Evolutionary conservation across 208 protist species (phyloP).

Genomic region (Trypanosoma conorhini): DNA sequence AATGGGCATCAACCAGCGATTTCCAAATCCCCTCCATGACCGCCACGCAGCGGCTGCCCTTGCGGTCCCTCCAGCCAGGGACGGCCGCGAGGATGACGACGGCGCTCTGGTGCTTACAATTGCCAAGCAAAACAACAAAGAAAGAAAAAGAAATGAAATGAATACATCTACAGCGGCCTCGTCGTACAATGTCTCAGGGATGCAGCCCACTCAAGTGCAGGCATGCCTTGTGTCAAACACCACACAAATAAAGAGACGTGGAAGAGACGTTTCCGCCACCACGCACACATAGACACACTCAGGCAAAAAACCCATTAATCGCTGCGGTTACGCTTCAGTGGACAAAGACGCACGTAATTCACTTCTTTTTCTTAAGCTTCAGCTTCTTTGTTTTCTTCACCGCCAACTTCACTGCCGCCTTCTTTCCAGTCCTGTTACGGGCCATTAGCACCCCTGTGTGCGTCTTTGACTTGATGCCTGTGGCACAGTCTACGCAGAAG

Average conservation of each 20-base stretch:
- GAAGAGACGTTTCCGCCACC: neutral
- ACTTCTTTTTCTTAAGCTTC: constrained; percentile 30
- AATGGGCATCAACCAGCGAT: constrained; percentile 30
- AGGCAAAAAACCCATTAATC: neutral
- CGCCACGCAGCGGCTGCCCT: neutral
- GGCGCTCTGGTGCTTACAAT: neutral
- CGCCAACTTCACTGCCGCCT: constrained; percentile 18
- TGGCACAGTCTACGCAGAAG: constrained; percentile 85
- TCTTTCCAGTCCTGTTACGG: constrained; percentile 41
- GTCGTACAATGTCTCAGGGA: neutral
- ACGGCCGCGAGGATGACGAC: neutral
- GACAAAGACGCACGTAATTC: constrained; percentile 11
- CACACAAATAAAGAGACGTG: neutral
- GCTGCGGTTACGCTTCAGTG: neutral
- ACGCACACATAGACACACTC: neutral
- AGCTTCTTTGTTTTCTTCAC: constrained; percentile 40
- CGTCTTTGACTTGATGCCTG: constrained; percentile 57
- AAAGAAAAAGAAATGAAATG: neutral
- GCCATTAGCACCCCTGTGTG: constrained; percentile 65
- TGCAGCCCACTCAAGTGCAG: neutral
- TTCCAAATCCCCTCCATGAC: constrained; percentile 28
- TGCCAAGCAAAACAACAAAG: neutral
- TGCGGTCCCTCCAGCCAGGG: neutral
- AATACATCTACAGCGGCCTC: neutral
- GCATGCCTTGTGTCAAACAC: neutral